phyloP scores from a whole-genome alignment of 2,329 filamentous ascomycete species.

The Plectosphaerella sp. region DNA sequence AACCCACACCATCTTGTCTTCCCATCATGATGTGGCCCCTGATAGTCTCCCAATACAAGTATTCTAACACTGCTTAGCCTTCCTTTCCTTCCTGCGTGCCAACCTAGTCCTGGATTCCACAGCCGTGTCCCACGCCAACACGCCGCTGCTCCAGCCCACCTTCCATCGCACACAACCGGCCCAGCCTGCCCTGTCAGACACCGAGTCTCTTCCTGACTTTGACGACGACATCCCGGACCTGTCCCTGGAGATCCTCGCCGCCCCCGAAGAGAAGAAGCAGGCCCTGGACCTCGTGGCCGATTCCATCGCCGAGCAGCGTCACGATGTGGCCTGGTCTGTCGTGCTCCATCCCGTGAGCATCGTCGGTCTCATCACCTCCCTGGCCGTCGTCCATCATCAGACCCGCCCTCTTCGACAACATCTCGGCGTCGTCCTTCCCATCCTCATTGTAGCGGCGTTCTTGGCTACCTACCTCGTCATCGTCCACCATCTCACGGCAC shows the following conservation, averaged over 20 bases:
- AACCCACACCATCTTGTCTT: no score
- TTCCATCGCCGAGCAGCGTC: slow-evolving; percentile 77
- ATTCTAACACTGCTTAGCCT: slow-evolving; percentile 50
- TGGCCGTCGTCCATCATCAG: slow-evolving; percentile 42
- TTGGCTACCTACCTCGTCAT: slow-evolving; percentile 59
- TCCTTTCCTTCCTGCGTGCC: slow-evolving; percentile 76
- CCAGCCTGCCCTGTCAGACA: slow-evolving; percentile 33
- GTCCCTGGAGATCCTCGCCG: slow-evolving; percentile 52
- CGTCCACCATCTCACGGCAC: slow-evolving; percentile 54
- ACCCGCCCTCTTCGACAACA: slow-evolving; percentile 43
- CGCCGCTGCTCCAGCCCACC: slow-evolving; percentile 55
- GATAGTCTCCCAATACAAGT: neutral
- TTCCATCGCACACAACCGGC: slow-evolving; percentile 21
- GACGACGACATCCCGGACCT: slow-evolving; percentile 56
- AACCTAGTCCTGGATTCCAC: slow-evolving; percentile 68
- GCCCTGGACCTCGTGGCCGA: slow-evolving; percentile 73
- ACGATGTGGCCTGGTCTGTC: slow-evolving; percentile 58
- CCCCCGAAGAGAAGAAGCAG: slow-evolving; percentile 56
- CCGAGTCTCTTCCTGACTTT: slow-evolving; percentile 30
- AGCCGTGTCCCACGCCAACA: slow-evolving; percentile 57
- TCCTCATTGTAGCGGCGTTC: slow-evolving; percentile 56
- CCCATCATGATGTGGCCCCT: no score
- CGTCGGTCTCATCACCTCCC: slow-evolving; percentile 36
- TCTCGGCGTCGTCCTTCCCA: slow-evolving; percentile 39
- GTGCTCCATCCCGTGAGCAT: slow-evolving; percentile 58